A percentile compares a stretch with the other conserved stretches of the same genome.
phyloP scores from a whole-genome alignment of 169 alveolate genomes.

The Perkinsus olseni region DNA sequence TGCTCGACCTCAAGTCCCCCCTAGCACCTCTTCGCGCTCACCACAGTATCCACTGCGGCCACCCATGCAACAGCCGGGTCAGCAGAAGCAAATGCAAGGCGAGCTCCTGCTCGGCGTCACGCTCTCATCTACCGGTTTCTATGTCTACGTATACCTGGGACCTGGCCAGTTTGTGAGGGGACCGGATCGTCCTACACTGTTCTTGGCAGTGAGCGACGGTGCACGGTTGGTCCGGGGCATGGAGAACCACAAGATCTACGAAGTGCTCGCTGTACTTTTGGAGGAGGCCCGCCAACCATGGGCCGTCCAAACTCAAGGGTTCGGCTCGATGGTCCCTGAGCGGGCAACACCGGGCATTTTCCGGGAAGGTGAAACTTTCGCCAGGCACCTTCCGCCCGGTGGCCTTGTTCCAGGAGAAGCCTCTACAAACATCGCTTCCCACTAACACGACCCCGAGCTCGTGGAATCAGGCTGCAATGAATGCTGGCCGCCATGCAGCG shows the following conservation, averaged over 20 bases:
- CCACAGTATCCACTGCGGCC: not conserved
- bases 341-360: not conserved
- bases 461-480: too few species aligned
- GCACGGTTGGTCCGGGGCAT: not conserved
- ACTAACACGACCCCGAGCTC: too few species aligned
- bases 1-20: not conserved
- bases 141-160: not conserved
- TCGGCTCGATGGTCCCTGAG: not conserved
- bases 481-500: too few species aligned
- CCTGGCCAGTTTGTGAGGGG: not conserved
- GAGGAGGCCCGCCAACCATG: not conserved
- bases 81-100: not conserved
- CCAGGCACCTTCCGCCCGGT: too few species aligned
- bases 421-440: too few species aligned
- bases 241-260: not conserved
- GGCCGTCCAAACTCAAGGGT: not conserved
- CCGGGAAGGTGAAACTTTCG: too few species aligned
- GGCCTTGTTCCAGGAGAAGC: too few species aligned
- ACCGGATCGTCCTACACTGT: not conserved
- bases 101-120: not conserved
- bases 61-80: not conserved
- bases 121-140: not conserved
- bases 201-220: not conserved
- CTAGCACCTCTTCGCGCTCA: not conserved
- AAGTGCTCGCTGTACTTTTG: not conserved